A percentile compares a stretch with the other conserved stretches of the same genome.
Evolutionary conservation across 2,329 filamentous ascomycete species (phyloP).

Genomic region (Talaromyces sp.): DNA sequence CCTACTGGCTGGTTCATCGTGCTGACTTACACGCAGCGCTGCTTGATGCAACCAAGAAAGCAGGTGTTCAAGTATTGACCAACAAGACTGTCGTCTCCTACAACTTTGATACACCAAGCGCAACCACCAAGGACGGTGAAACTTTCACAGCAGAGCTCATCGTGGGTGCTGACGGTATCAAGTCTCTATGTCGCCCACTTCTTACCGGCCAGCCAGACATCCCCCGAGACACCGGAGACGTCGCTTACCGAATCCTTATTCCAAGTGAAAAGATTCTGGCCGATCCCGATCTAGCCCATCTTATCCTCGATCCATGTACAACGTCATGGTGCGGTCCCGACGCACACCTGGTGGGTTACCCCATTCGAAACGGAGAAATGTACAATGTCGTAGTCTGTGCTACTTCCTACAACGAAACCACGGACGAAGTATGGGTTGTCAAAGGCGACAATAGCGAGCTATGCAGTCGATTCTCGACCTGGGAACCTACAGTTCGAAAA

Average conservation of each 20-base stretch:
- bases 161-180: constrained; percentile 23
- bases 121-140: constrained; percentile 22
- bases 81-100: constrained; percentile 27
- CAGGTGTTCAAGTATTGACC: constrained; percentile 42
- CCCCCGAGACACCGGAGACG: constrained; percentile 36
- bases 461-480: constrained; percentile 36
- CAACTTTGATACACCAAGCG: constrained; percentile 29
- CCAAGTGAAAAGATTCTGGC: constrained; percentile 31
- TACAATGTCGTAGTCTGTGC: constrained; percentile 40
- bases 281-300: constrained; percentile 28
- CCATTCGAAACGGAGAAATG: constrained; percentile 34
- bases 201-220: constrained; percentile 29
- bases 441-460: constrained; percentile 40
- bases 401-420: constrained; percentile 22
- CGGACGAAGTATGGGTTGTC: constrained; percentile 28
- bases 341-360: constrained; percentile 38
- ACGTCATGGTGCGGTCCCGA: constrained; percentile 40
- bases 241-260: constrained; percentile 41
- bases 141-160: constrained; percentile 16
- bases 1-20: constrained; percentile 54
- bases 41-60: constrained; percentile 41
- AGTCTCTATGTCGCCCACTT: constrained; percentile 27
- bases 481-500: constrained; percentile 42
- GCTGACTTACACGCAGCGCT: constrained; percentile 53
- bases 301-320: constrained; percentile 33